Evolutionary conservation across 2,329 filamentous ascomycete genomes (phyloP).

Genomic region (Apiospora sp.): DNA sequence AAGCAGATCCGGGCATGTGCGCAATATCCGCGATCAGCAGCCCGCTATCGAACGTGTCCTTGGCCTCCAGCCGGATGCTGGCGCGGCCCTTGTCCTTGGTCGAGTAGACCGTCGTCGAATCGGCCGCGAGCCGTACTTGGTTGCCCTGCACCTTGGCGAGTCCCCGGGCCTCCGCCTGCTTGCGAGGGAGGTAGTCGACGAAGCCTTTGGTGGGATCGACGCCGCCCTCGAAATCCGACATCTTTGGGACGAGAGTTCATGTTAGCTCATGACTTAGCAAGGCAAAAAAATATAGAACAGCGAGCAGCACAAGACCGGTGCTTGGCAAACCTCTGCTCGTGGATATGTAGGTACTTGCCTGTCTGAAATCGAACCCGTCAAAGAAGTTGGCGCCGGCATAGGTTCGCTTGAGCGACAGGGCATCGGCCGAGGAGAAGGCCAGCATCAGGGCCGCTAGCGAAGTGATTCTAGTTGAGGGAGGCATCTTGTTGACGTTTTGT

Average conservation of each 20-base stretch:
- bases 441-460: not conserved
- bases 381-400: conserved; percentile 7
- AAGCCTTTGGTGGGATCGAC: not conserved
- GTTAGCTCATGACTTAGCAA: not conserved
- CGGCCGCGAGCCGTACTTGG: not conserved
- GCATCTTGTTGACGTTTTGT: not conserved
- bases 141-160: conserved; percentile 1
- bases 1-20: conserved; percentile 72
- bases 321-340: no score
- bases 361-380: not conserved
- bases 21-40: conserved; percentile 77
- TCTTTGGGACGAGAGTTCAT: not conserved
- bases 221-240: not conserved
- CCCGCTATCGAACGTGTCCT: conserved; percentile 64
- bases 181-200: not conserved
- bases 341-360: not conserved
- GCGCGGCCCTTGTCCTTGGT: not conserved
- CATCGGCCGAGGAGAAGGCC: not conserved
- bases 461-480: not conserved
- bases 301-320: not conserved
- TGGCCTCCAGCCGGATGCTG: not conserved
- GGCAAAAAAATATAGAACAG: no score
- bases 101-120: not conserved
- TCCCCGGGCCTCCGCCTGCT: not conserved
- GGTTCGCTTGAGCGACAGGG: not conserved